Base-by-base conservation (phyloP, 208 protist genomes). In the Trypanosoma cruzi region DNA sequence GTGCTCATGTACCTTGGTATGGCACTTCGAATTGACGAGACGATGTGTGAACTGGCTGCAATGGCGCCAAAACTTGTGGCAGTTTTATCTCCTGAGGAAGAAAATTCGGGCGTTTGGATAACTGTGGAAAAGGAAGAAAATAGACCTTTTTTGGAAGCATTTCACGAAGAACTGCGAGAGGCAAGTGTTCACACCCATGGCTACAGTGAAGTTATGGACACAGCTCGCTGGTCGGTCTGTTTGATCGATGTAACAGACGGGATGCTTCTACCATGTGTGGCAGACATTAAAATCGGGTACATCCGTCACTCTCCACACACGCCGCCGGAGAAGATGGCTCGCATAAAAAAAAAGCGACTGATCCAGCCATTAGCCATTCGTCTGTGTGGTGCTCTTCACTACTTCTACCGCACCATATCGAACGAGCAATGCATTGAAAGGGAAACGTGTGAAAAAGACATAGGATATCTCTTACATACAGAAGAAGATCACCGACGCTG, bases 271-370 rank as follows among this genome's bases (percentile, higher is more conserved):
- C 78, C 85, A 8, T 89, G 80, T 62, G 77, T 85, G n/a, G 81
- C 90, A 73, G 89, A 95, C 61, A 55, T 92, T 37, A 95, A 95
- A 68, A 36, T 95, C 14, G 89, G 89, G 50, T 83, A 71, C 60
- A 64, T 86, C n/a, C 84, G 86, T 4, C 78, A 89, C 72, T 89
- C 86, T 2, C 89, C 84, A 10, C 59, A 86, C n/a, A 92, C 89
- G 11, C 70, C 77, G 22, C 55, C 48, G 18, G 80, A 73, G 20
- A 95, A 92, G 64, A 53, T 88, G 13, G 66, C 42, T 13, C 80
- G 80, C 31, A 85, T 89, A 54, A 46, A 66, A 50, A 71, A 68
- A 34, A 86, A 89, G 63, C 77, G 88, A 31, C 63, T 88, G 6
- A 61, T 84, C 57, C 77, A 75, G 26, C 26, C 71, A 14, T 75